phyloP scores from a whole-genome alignment of 306 rosid genomes.

The Adenanthera pavonina region DNA sequence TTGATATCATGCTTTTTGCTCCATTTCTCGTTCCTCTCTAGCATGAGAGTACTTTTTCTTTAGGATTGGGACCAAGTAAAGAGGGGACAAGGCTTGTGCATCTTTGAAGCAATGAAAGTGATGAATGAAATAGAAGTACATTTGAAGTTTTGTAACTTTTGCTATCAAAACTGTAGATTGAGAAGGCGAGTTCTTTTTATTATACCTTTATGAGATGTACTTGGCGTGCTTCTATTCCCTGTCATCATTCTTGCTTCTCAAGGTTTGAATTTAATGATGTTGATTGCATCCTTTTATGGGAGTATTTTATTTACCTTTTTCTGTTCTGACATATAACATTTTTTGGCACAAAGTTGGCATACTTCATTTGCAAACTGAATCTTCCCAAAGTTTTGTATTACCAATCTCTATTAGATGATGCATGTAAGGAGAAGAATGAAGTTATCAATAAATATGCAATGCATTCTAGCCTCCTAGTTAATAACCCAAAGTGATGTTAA shows the following conservation, averaged over 20 bases:
- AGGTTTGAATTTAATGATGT: constrained; percentile 15
- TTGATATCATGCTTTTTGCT: constrained; percentile 16
- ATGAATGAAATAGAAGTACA: constrained; percentile 90
- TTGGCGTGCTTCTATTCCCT: constrained; percentile 20
- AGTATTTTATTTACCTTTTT: not conserved
- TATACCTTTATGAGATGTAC: constrained; percentile 25
- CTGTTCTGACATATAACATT: constrained; percentile 6
- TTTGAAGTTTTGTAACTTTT: constrained; percentile 29
- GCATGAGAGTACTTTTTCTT: constrained; percentile 37
- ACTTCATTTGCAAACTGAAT: not conserved
- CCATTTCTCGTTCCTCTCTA: constrained; percentile 17
- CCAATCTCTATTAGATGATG: not conserved
- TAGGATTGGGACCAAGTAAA: constrained; percentile 83
- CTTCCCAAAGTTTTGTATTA: constrained; percentile 5
- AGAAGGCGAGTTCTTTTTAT: not conserved
- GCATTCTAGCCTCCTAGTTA: too few species aligned
- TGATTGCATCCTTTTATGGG: not conserved
- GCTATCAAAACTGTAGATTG: constrained; percentile 12
- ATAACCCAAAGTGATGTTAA: constrained; percentile 7
- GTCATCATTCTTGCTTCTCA: constrained; percentile 4
- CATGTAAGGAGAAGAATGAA: not conserved
- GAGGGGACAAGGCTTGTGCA: constrained; percentile 78
- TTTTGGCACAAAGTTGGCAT: not conserved
- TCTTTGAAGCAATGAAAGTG: constrained; percentile 89
- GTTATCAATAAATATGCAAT: not conserved